Percentiles rank a stretch among this genome's conserved stretches.
These are phyloP conservation scores for Halenospora varia DNA, from an alignment of 495 filamentous ascomycete species.

Conservation along the genomic window DNA sequence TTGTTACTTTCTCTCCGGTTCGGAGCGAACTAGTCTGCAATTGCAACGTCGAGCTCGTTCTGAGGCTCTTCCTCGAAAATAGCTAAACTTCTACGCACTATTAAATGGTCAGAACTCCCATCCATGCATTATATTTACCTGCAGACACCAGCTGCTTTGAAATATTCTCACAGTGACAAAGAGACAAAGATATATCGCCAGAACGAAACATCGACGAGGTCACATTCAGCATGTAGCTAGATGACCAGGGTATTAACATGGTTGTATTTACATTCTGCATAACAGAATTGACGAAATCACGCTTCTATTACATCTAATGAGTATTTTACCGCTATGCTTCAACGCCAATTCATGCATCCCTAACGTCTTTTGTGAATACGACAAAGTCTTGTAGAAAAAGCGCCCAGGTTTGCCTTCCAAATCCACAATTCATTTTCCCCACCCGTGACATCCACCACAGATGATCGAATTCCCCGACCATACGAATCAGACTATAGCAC, in stretches of 20 bases:
- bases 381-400: not conserved
- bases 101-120: too few relatives aligned
- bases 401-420: not conserved
- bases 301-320: slow-evolving; percentile 10
- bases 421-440: slow-evolving; percentile 2
- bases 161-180: too few relatives aligned
- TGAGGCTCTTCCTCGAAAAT: too few relatives aligned
- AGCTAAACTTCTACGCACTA: too few relatives aligned
- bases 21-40: not conserved
- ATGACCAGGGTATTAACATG: too few relatives aligned
- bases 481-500: not conserved
- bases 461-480: not conserved
- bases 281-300: not conserved
- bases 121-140: too few relatives aligned
- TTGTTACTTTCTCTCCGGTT: not conserved
- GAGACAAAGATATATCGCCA: too few relatives aligned
- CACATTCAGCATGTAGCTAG: too few relatives aligned
- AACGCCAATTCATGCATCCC: slow-evolving; percentile 7
- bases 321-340: slow-evolving; percentile 15
- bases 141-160: too few relatives aligned
- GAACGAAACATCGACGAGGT: too few relatives aligned
- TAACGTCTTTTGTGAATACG: slow-evolving; percentile 7
- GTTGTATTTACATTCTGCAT: not conserved
- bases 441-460: not conserved
- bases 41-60: too few relatives aligned